phyloP scores from a whole-genome alignment of 345 rosid species.

The Citrus reticulata region DNA sequence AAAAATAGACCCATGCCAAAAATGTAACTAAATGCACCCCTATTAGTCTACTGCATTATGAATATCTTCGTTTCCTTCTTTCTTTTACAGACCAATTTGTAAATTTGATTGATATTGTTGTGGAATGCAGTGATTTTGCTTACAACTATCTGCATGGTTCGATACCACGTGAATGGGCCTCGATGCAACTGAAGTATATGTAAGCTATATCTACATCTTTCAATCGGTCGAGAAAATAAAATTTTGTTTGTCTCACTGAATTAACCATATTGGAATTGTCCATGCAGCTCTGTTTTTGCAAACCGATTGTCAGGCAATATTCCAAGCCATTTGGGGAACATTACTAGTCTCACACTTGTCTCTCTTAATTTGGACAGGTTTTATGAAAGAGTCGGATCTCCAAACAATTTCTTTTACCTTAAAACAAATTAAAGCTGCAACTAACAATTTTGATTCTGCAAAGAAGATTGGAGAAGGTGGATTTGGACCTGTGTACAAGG shows the following conservation, averaged over 20 bases:
- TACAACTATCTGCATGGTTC: conserved; percentile 55
- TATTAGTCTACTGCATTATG: background rate
- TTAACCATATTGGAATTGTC: background rate
- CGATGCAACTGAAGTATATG: conserved; percentile 42
- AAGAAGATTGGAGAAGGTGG: conserved; percentile 31
- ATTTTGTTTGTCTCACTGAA: background rate
- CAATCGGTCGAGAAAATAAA: background rate
- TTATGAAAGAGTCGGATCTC: no score
- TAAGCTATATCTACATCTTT: conserved; percentile 19
- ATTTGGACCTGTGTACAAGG: conserved; percentile 27
- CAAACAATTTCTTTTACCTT: conserved; percentile 9
- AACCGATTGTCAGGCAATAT: conserved; percentile 42
- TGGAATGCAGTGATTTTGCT: conserved; percentile 50
- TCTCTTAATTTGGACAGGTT: no score
- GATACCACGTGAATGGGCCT: conserved; percentile 58
- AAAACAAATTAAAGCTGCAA: conserved; percentile 20
- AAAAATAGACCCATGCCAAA: background rate
- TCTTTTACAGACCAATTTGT: background rate
- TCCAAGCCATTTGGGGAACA: conserved; percentile 36
- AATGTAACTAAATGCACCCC: background rate
- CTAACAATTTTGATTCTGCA: conserved; percentile 13
- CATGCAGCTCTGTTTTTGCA: conserved; percentile 34
- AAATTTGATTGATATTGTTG: background rate
- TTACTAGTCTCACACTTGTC: conserved; percentile 27
- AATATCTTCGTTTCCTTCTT: background rate